phyloP scores from a whole-genome alignment of 2,329 filamentous ascomycete genomes.

The Talaromyces sp. region DNA sequence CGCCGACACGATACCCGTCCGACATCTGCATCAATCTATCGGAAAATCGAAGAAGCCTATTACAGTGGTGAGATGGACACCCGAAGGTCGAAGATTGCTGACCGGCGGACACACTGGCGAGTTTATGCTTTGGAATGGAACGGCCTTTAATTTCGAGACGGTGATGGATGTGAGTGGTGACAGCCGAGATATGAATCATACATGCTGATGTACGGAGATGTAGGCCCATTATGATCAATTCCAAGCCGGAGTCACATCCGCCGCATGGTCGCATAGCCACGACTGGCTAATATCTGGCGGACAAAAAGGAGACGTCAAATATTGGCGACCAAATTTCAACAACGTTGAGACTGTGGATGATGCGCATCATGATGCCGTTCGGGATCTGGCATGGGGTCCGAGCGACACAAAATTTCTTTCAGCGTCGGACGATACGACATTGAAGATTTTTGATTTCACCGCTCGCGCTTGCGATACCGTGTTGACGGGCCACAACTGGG shows the following conservation, averaged over 20 bases:
- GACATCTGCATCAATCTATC: constrained; percentile 92
- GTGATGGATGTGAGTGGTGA: constrained; percentile 69
- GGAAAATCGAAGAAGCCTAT: constrained; percentile 98
- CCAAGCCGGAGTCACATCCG: constrained; percentile 41
- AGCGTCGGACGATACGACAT: constrained; percentile 83
- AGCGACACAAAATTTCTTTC: constrained; percentile 96
- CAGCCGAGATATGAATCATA: neutral
- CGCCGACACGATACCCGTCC: constrained; percentile 85
- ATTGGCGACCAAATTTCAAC: constrained; percentile 99
- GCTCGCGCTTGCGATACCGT: constrained; percentile 75
- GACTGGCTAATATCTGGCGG: constrained; percentile 97
- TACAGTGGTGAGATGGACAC: constrained; percentile 96
- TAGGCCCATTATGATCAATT: constrained; percentile 67
- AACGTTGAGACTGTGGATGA: constrained; percentile 86
- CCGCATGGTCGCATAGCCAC: constrained; percentile 80
- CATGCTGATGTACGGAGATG: neutral
- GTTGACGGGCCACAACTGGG: constrained; percentile 93
- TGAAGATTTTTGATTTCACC: constrained; percentile 97
- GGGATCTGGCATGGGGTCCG: constrained; percentile 88
- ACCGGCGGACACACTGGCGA: constrained; percentile 95
- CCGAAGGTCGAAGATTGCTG: constrained; percentile 83
- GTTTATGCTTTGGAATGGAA: constrained; percentile 98
- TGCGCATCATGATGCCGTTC: constrained; percentile 81
- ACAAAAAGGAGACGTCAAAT: constrained; percentile 92
- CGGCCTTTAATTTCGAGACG: constrained; percentile 98